Percentiles rank a stretch among this genome's conserved stretches.
phyloP scores from a whole-genome alignment of 2,329 filamentous ascomycete genomes.

The Ustulina deusta region DNA sequence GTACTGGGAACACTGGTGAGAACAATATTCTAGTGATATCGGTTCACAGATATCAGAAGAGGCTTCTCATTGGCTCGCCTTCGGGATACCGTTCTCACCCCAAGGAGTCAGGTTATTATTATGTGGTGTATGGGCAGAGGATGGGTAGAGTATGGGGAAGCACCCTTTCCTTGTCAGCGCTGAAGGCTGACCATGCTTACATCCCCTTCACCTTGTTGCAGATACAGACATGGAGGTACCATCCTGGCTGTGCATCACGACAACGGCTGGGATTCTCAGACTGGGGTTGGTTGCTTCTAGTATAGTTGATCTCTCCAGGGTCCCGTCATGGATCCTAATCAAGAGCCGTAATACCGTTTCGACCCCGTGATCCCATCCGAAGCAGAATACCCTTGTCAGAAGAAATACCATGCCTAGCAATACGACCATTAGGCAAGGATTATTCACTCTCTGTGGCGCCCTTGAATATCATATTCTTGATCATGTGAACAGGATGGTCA shows the following conservation, averaged over 20 bases:
- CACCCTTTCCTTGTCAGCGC: constrained; percentile 22
- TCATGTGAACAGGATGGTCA: constrained; percentile 38
- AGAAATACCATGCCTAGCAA: constrained; percentile 31
- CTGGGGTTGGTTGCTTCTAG: constrained; percentile 17
- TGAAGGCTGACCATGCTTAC: constrained; percentile 35
- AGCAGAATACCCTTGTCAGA: constrained; percentile 29
- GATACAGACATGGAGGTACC: constrained; percentile 22
- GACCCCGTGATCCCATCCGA: constrained; percentile 32
- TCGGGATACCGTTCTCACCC: constrained; percentile 15
- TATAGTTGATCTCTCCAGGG: constrained; percentile 28
- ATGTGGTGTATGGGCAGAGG: background rate
- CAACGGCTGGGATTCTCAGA: constrained; percentile 18
- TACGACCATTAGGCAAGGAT: constrained; percentile 26
- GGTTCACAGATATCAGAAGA: constrained; percentile 6
- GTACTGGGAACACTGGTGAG: background rate
- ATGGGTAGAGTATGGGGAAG: constrained; percentile 29
- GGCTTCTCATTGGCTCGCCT: constrained; percentile 9
- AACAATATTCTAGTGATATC: constrained; percentile 1
- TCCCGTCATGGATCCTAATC: constrained; percentile 31
- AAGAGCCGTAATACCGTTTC: constrained; percentile 25
- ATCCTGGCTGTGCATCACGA: constrained; percentile 34
- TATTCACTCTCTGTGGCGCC: constrained; percentile 31
- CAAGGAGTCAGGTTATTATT: constrained; percentile 26
- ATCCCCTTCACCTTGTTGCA: constrained; percentile 34
- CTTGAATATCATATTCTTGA: constrained; percentile 32